A percentile compares a stretch with the other conserved stretches of the same genome.
phyloP scores from a whole-genome alignment of 2,329 filamentous ascomycete genomes.

The Monosporascus cannonballus region DNA sequence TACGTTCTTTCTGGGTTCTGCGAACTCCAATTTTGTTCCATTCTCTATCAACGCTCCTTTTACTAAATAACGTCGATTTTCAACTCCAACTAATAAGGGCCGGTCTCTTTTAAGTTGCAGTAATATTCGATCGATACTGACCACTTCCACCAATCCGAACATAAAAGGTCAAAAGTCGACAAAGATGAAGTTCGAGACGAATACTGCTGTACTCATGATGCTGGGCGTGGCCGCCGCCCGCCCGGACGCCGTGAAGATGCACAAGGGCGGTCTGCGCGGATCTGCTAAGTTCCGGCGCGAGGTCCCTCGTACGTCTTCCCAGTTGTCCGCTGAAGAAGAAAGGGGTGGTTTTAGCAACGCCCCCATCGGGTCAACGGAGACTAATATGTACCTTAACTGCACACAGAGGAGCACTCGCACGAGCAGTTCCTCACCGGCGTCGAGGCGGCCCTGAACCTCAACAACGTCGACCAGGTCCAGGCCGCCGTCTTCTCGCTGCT shows the following conservation, averaged over 20 bases:
- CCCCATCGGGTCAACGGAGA: neutral
- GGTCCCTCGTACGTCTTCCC: slow-evolving; percentile 24
- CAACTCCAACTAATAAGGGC: slow-evolving; percentile 12
- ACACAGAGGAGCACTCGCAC: slow-evolving; percentile 27
- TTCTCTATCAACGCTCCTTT: slow-evolving; percentile 20
- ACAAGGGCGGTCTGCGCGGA: slow-evolving; percentile 2
- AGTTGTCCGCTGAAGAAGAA: neutral
- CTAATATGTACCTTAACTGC: slow-evolving; percentile 3
- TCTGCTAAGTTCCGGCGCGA: slow-evolving; percentile 23
- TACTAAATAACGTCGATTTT: neutral
- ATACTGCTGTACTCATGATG: slow-evolving; percentile 22
- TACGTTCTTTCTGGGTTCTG: slow-evolving; percentile 28
- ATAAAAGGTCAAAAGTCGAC: slow-evolving; percentile 8
- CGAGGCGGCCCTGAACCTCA: slow-evolving; percentile 20
- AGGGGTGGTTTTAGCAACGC: neutral
- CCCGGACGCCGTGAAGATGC: slow-evolving; percentile 20
- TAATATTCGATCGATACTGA: slow-evolving; percentile 3
- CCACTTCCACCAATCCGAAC: slow-evolving; percentile 12
- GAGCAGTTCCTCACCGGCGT: slow-evolving; percentile 24
- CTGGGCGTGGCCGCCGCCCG: slow-evolving; percentile 25
- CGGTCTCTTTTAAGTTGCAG: slow-evolving; percentile 19
- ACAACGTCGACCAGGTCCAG: slow-evolving; percentile 26
- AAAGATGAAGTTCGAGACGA: slow-evolving; percentile 28
- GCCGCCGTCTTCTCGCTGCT: slow-evolving; percentile 27
- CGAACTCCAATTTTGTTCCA: slow-evolving; percentile 19